Percentiles rank a stretch among this genome's conserved stretches.
phyloP scores from a whole-genome alignment of 2,329 filamentous ascomycete genomes.

The Pseudogymnoascus pannorum region DNA sequence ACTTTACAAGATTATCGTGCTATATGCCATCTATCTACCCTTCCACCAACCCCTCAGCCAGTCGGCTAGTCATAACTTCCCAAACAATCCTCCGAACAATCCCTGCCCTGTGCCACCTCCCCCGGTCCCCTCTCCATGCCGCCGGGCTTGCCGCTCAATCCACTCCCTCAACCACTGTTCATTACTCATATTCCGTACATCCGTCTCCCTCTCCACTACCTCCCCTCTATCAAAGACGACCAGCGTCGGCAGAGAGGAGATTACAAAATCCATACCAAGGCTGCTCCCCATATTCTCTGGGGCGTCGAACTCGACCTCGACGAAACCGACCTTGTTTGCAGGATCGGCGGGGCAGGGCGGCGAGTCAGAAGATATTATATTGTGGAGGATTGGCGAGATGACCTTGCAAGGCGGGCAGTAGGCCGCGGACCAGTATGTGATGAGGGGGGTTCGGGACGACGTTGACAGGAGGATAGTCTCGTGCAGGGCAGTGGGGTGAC shows the following conservation, averaged over 20 bases:
- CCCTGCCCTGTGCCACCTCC: conserved; percentile 34
- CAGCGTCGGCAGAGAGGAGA: conserved; percentile 50
- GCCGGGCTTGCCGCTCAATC: conserved; percentile 44
- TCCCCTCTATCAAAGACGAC: conserved; percentile 51
- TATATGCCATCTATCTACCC: background rate
- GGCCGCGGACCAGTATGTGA: conserved; percentile 54
- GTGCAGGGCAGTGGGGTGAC: conserved; percentile 45
- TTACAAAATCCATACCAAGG: conserved; percentile 49
- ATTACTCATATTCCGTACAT: conserved; percentile 43
- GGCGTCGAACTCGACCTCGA: conserved; percentile 48
- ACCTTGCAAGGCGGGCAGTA: conserved; percentile 49
- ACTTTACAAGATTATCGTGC: background rate
- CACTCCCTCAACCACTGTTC: conserved; percentile 45
- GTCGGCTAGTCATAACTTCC: conserved; percentile 13
- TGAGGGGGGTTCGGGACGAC: conserved; percentile 45
- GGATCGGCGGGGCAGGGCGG: conserved; percentile 24
- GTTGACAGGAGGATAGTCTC: conserved; percentile 49
- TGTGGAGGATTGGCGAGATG: conserved; percentile 42
- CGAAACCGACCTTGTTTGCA: conserved; percentile 37
- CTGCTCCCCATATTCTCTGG: conserved; percentile 46
- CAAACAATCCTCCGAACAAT: conserved; percentile 36
- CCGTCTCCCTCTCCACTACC: conserved; percentile 42
- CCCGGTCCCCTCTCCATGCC: conserved; percentile 38
- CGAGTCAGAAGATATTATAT: conserved; percentile 36
- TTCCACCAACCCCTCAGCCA: background rate